Base-by-base conservation (phyloP, 1,284 basidiomycete genomes). In the Trichosporon coremiiforme region DNA sequence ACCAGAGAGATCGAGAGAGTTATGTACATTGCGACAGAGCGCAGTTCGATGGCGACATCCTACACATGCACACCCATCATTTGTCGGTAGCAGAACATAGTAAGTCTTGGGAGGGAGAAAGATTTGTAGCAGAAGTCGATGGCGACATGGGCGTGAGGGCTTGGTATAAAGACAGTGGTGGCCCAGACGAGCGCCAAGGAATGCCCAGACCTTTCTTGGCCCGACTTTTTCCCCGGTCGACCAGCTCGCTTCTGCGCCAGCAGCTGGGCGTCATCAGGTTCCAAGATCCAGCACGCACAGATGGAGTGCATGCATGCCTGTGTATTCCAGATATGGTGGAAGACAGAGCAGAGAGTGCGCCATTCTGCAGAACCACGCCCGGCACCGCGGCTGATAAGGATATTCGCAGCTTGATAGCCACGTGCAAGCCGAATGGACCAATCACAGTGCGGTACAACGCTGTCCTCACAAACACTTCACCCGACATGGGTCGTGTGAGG, bases 11-110 rank as follows among this genome's bases (percentile, higher is more conserved):
- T 15, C 6, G 5, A 12, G 41, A 45, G 13, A 7, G 20, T 53
- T 53, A 53, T 53, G 47, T 53, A 53, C n/a, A 60, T 60, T 31
- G 57, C 57, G 57, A 60, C 57, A 60, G 57, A 33, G 8, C 6
- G 29, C 4, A 33, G 31, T 2, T n/a, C 57, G 57, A 60, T 60
- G 29, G 57, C 57, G 57, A 60, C 57, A 60, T 60, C 35, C 29
- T 33, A 31, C 7, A 25, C 57, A 60, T 60, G 57, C 15, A 17
- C 8, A 15, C 5, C 31, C 6, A 33, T 33, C 57, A 60, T 60
- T 60, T 22, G 57, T 33, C 31, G 29, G 13, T 13, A 4, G 29
- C 3, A 2, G 31, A n/a, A 31, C 31, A 33, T 5, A 9, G 47
- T 13, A 33, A 15, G 33, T 33, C 33, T 33, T 33, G 29, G 20